These are phyloP conservation scores for Tylopilus orsonianus DNA, from an alignment of 1,284 basidiomycete species.

Conservation along the genomic window DNA sequence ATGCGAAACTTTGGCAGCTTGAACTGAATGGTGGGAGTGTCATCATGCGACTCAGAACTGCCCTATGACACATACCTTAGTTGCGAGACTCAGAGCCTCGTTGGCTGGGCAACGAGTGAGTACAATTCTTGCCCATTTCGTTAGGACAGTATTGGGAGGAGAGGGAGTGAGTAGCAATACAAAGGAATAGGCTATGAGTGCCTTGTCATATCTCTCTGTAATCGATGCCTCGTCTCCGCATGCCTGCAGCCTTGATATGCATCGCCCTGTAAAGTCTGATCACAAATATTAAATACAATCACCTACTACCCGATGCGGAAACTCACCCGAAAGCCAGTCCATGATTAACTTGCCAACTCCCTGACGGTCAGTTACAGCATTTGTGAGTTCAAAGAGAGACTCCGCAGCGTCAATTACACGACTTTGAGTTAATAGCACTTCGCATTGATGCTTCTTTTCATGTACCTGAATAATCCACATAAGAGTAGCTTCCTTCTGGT, in stretches of 20 bases:
- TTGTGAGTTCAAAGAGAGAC: too few species aligned
- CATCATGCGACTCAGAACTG: neutral
- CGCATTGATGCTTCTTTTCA: too few species aligned
- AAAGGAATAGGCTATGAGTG: neutral
- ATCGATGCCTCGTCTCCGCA: neutral
- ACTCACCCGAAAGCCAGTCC: neutral
- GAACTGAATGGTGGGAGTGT: neutral
- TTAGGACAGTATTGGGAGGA: neutral
- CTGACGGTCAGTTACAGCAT: too few species aligned
- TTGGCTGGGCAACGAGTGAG: neutral
- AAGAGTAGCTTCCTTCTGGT: too few species aligned
- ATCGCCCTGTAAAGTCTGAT: constrained; percentile 1
- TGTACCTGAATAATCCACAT: too few species aligned
- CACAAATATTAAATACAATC: neutral
- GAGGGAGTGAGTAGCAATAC: neutral
- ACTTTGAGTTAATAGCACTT: too few species aligned
- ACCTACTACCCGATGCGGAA: neutral
- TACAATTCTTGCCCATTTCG: too few species aligned
- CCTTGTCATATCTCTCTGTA: neutral
- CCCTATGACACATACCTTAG: neutral
- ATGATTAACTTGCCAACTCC: too few species aligned
- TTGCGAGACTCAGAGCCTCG: neutral
- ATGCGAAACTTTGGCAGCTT: neutral
- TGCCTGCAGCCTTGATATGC: neutral
- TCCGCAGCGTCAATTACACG: too few species aligned